Evolutionary conservation across 1,284 basidiomycete species (phyloP).

Genomic region (Apiotrichum montevideense): DNA sequence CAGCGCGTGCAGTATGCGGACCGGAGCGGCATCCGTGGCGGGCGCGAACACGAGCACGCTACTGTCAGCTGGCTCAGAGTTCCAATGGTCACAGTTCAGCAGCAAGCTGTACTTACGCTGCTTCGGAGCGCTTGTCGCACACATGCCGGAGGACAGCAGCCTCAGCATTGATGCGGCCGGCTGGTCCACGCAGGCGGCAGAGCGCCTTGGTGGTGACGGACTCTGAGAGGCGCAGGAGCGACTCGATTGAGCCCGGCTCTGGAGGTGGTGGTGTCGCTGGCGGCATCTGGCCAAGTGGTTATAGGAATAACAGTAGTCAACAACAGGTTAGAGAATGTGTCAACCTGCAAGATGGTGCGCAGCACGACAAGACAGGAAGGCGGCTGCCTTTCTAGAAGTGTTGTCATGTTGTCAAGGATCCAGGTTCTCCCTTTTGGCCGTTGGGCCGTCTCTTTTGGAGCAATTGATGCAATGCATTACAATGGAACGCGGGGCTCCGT

Average conservation of each 20-base stretch:
- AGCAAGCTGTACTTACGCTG: neutral
- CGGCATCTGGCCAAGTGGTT: neutral
- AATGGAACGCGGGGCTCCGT: too few relatives aligned
- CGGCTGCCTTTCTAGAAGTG: too few relatives aligned
- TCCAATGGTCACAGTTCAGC: too few relatives aligned
- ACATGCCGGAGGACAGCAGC: constrained; percentile 17
- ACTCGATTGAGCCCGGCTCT: neutral
- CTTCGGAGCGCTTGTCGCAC: neutral
- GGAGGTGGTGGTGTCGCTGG: neutral
- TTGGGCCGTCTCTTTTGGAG: too few relatives aligned
- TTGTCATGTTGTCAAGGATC: too few relatives aligned
- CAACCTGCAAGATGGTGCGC: too few relatives aligned
- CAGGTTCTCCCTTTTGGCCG: too few relatives aligned
- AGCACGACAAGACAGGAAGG: too few relatives aligned
- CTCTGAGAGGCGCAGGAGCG: constrained; percentile 24
- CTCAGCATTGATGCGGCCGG: constrained; percentile 21
- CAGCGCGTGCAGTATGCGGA: constrained; percentile 23
- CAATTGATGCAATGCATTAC: too few relatives aligned
- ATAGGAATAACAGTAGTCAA: too few relatives aligned
- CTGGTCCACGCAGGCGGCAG: constrained; percentile 20
- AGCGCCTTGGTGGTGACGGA: constrained; percentile 13
- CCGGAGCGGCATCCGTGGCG: neutral
- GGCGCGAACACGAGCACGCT: constrained; percentile 29
- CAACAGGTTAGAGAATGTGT: too few relatives aligned
- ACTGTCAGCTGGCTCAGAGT: neutral